A percentile compares a stretch with the other conserved stretches of the same genome.
phyloP scores from a whole-genome alignment of 257 asterid species.

The Nicotiana noctiflora region DNA sequence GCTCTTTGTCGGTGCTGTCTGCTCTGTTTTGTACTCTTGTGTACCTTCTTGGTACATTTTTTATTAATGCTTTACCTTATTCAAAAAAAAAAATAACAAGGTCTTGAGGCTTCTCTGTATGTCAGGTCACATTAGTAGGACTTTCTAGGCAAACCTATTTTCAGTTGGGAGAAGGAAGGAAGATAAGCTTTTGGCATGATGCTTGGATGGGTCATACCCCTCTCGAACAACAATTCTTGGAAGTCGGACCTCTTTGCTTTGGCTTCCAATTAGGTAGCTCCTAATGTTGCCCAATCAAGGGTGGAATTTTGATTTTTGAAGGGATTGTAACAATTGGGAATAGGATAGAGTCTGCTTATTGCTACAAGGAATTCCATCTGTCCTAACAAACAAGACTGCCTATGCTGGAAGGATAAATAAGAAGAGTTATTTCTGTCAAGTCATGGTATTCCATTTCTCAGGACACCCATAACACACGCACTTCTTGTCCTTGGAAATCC shows the following conservation, averaged over 20 bases:
- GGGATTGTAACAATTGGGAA: neutral
- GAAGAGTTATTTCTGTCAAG: neutral
- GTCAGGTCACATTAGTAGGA: neutral
- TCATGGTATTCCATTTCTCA: neutral
- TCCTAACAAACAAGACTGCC: neutral
- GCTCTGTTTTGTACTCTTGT: no score
- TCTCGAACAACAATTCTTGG: neutral
- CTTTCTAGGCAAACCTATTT: neutral
- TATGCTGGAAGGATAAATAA: neutral
- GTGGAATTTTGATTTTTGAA: neutral
- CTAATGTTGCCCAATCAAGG: neutral
- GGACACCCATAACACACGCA: neutral
- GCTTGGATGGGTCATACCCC: neutral
- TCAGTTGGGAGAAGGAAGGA: neutral
- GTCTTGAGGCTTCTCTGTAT: neutral
- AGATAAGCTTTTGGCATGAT: neutral
- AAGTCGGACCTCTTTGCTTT: neutral
- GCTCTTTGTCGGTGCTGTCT: no score
- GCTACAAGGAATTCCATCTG: neutral
- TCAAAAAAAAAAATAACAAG: no score
- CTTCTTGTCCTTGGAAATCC: neutral
- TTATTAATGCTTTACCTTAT: no score
- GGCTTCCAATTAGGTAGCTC: neutral
- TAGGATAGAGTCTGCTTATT: neutral
- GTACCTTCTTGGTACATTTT: no score